These are phyloP conservation scores for Vitis vinifera DNA, from an alignment of 164 flowering plant genomes.

Conservation along the genomic window ASM3070453v1 NC_081812.1:19493001-19493500, in stretches of 20 bases:
- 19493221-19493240: slow-evolving; percentile 59
- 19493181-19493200: slow-evolving; percentile 41
- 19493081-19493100: not conserved
- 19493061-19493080: not conserved
- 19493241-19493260: not conserved
- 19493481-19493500: slow-evolving; percentile 67
- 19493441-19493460: slow-evolving; percentile 18
- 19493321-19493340: too few relatives aligned
- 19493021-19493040: slow-evolving; percentile 64
- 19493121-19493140: not conserved
- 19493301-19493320: too few relatives aligned
- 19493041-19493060: slow-evolving; percentile 71
- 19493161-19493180: not conserved
- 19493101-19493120: not conserved
- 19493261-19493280: too few relatives aligned
- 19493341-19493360: slow-evolving; percentile 77
- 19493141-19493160: not conserved
- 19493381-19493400: slow-evolving; percentile 77
- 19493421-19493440: slow-evolving; percentile 40
- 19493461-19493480: slow-evolving; percentile 54
- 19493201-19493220: slow-evolving; percentile 89
- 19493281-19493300: too few relatives aligned
- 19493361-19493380: slow-evolving; percentile 77
- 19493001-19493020: slow-evolving; percentile 57
- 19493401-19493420: slow-evolving; percentile 37